Evolutionary conservation across 2,329 filamentous ascomycete species (phyloP).

Genomic region (Sarocladium strictum): DNA sequence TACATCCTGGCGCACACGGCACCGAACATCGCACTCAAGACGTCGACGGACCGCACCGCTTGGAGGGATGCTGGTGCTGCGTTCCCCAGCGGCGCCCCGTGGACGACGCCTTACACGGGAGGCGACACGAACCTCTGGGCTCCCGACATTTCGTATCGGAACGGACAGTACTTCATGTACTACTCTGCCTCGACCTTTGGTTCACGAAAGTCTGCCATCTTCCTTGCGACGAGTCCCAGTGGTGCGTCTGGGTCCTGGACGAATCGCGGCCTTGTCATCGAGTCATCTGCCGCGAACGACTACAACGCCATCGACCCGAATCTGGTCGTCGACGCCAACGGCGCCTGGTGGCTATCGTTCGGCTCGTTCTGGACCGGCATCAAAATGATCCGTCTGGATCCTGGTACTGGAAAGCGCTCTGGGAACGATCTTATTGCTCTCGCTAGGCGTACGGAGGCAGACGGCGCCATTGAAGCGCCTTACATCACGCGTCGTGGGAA

Average conservation of each 20-base stretch:
- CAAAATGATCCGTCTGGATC: constrained; percentile 22
- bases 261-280: constrained; percentile 22
- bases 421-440: constrained; percentile 19
- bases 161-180: constrained; percentile 25
- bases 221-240: constrained; percentile 23
- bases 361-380: constrained; percentile 26
- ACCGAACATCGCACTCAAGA: constrained; percentile 23
- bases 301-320: constrained; percentile 26
- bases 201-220: constrained; percentile 21
- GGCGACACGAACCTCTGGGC: constrained; percentile 36
- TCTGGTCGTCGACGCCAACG: constrained; percentile 20
- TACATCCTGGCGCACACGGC: constrained; percentile 23
- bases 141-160: constrained; percentile 43
- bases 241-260: constrained; percentile 24
- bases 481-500: constrained; percentile 21
- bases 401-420: constrained; percentile 20
- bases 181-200: constrained; percentile 26
- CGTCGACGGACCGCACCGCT: constrained; percentile 23
- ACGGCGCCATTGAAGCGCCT: constrained; percentile 23
- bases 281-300: constrained; percentile 15
- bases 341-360: constrained; percentile 25
- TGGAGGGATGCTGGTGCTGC: constrained; percentile 23
- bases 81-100: constrained; percentile 24
- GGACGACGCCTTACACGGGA: constrained; percentile 24
- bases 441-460: constrained; percentile 17